phyloP scores from a whole-genome alignment of 148 eudicot species.

The Fallopia convolvulus region DNA sequence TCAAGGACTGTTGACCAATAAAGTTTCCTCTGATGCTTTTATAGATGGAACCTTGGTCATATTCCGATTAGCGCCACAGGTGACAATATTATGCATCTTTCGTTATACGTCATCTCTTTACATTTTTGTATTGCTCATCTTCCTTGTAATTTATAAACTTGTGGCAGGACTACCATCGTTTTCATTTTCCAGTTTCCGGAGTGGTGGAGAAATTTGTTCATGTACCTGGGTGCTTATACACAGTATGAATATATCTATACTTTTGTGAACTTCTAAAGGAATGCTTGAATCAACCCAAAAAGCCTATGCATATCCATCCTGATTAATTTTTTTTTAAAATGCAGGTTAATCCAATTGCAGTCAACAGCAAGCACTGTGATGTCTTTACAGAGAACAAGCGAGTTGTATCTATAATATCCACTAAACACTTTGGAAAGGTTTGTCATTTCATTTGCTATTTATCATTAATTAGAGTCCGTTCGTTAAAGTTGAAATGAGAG shows the following conservation, averaged over 20 bases:
- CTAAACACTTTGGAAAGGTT: constrained; percentile 84
- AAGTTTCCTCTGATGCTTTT: constrained; percentile 43
- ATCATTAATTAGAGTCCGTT: too few relatives aligned
- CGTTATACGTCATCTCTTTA: neutral
- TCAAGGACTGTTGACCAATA: constrained; percentile 75
- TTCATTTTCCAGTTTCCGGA: constrained; percentile 90
- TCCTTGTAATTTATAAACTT: constrained; percentile 14
- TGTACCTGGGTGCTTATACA: constrained; percentile 81
- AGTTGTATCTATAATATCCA: constrained; percentile 69
- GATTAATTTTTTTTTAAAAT: neutral
- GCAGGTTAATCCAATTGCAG: constrained; percentile 97
- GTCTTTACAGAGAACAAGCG: constrained; percentile 93
- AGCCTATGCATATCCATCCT: neutral
- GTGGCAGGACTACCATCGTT: constrained; percentile 92
- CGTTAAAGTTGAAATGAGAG: too few relatives aligned
- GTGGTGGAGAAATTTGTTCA: constrained; percentile 59
- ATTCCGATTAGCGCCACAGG: constrained; percentile 98
- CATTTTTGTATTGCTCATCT: neutral
- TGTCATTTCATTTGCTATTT: constrained; percentile 11
- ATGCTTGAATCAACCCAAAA: neutral
- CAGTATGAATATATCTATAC: constrained; percentile 38
- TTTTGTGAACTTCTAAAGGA: constrained; percentile 9
- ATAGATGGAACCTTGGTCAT: constrained; percentile 80
- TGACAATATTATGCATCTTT: constrained; percentile 13
- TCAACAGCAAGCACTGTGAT: constrained; percentile 89